Evolutionary conservation across 106 monocot genomes (phyloP), one percentile per base, ranked within the genome.

Genomic region (Dioscorea dumetorum): DNA sequence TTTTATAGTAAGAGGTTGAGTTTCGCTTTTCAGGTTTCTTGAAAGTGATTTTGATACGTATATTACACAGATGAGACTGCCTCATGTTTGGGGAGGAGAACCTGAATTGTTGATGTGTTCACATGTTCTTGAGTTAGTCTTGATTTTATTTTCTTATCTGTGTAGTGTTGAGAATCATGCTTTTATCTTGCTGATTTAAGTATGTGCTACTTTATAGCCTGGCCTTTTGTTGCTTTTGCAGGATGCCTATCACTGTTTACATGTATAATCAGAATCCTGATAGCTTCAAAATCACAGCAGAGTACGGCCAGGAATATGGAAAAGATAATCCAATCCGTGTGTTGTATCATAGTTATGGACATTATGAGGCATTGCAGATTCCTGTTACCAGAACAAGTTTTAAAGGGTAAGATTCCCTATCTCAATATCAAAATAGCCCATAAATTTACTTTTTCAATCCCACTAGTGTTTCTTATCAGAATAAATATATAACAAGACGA

Each of bases 21-120:
- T 48, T 65, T 24, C 28, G 3, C 24, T 63, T 21, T 70, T 22
- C 73, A 89, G 89, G 89, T 89, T 82, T 58, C 79, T 85, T 22
- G 89, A 85, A 68, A 79, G 79, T 52, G 82, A 89, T 77, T 89
- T 89, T 64, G 82, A 85, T 57, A 61, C 72, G 32, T 89, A 89
- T 67, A 63, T 89, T 10, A 69, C 33, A 33, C 85, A 80, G 51
- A 89, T 89, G 0, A 85, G 89, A 62, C 73, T 80, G 65, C 82
- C 89, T 65, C 82, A 89, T 75, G 67, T 74, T 23, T 85, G 85
- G 89, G 89, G 89, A 59, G 89, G 89, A 53, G 89, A 89, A 52
- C 89, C 89, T 24, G 89, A 89, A 68, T 50, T 89, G 50, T 71
- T 89, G 33, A 89, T 89, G 89, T 89, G 85, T 58, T 82, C 81